Evolutionary conservation across 2,329 filamentous ascomycete species (phyloP).

Genomic region (Neopestalotiopsis clavispora): DNA sequence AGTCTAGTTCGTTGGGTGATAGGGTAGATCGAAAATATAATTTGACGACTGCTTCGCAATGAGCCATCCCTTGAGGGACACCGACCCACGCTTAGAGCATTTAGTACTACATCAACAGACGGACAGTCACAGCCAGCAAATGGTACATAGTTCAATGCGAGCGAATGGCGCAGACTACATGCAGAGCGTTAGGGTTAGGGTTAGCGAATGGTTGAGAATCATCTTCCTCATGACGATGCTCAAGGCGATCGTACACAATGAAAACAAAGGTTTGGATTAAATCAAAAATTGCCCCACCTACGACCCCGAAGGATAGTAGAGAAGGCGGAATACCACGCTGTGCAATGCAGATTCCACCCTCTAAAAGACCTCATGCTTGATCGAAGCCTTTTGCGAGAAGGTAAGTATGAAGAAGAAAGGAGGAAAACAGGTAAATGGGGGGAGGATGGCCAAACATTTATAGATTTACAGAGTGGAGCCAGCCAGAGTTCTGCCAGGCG

Average conservation of each 20-base stretch:
- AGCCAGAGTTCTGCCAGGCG: conserved; percentile 7
- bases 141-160: no score
- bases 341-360: neutral
- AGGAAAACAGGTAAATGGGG: neutral
- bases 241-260: neutral
- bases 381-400: neutral
- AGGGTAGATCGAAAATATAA: no score
- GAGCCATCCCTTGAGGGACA: no score
- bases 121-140: no score
- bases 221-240: conserved; percentile 14
- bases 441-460: neutral
- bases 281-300: conserved; percentile 14
- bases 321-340: conserved; percentile 4
- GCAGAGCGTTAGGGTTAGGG: no score
- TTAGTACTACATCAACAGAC: no score
- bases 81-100: no score
- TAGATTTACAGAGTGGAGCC: neutral
- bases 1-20: no score
- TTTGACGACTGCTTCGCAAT: no score
- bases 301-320: conserved; percentile 7
- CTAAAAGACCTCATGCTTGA: conserved; percentile 2
- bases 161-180: no score
- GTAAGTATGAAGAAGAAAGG: conserved; percentile 11
- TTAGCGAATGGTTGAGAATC: no score
- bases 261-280: conserved; percentile 5